Conservation (phyloP, 2,329 filamentous ascomycete species). For the Aspergillus luchuensis region DNA sequence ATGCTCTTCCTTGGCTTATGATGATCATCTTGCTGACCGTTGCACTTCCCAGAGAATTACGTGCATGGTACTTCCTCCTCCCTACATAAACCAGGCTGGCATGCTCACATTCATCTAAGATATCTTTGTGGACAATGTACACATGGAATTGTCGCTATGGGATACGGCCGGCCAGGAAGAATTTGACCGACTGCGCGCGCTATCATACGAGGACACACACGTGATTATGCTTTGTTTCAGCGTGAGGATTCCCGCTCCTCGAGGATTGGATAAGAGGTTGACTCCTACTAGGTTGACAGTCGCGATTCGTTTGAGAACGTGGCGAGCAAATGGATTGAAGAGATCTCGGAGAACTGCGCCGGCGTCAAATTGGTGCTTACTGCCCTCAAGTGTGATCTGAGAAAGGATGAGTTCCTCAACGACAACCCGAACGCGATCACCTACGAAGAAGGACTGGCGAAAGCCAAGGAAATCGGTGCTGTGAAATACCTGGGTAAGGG, state of each 20-base stretch:
- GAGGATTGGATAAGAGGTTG: not conserved
- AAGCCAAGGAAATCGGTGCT: constrained; percentile 87
- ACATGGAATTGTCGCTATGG: constrained; percentile 97
- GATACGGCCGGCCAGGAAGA: constrained; percentile 98
- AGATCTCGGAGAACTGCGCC: constrained; percentile 97
- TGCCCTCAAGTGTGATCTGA: constrained; percentile 93
- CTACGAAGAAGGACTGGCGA: constrained; percentile 88
- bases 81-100: not conserved
- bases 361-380: constrained; percentile 93
- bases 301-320: constrained; percentile 97
- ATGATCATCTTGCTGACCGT: constrained; percentile 30
- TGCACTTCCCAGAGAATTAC: constrained; percentile 73
- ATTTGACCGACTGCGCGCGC: constrained; percentile 91
- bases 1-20: constrained; percentile 12
- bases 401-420: constrained; percentile 74
- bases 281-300: constrained; percentile 69
- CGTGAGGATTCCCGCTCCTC: constrained; percentile 44
- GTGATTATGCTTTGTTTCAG: constrained; percentile 99
- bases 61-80: constrained; percentile 72
- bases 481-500: constrained; percentile 77
- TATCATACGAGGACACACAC: constrained; percentile 98
- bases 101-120: constrained; percentile 56
- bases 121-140: constrained; percentile 95
- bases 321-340: constrained; percentile 96
- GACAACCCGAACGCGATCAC: constrained; percentile 69